Evolutionary conservation across 2,329 filamentous ascomycete species (phyloP).

Genomic region (Trichoderma sp.): DNA sequence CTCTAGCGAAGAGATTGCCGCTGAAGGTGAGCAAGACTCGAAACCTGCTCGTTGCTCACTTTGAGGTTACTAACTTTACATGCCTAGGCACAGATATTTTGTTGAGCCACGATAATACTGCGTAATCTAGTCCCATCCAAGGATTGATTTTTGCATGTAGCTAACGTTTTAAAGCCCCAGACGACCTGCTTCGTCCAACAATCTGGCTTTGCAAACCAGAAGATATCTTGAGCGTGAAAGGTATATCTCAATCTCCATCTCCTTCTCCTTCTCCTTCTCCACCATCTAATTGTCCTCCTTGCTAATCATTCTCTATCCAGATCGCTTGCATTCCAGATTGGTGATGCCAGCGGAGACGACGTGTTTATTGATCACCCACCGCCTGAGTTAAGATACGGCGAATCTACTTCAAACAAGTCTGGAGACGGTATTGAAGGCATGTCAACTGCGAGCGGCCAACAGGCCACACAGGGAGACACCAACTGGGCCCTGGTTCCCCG

Average conservation of each 20-base stretch:
- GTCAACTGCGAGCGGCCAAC: not conserved
- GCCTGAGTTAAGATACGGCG: not conserved
- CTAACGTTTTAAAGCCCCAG: not conserved
- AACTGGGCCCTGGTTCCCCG: constrained; percentile 6
- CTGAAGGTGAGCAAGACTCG: not conserved
- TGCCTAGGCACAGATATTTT: not conserved
- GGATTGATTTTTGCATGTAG: not conserved
- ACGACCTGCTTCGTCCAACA: constrained; percentile 14
- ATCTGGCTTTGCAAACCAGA: not conserved
- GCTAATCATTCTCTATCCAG: not conserved
- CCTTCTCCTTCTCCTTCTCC: not conserved
- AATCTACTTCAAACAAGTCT: not conserved
- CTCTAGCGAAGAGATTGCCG: not conserved
- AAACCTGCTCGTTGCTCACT: not conserved
- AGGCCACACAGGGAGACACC: not conserved
- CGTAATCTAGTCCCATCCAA: not conserved
- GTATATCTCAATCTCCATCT: not conserved
- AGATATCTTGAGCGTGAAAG: not conserved
- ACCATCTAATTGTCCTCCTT: not conserved
- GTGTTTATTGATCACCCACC: constrained; percentile 10
- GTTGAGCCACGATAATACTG: not conserved
- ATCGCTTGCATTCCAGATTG: constrained; percentile 24
- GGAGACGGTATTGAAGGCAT: not conserved
- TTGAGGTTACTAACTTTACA: not conserved
- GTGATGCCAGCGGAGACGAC: constrained; percentile 13